These are phyloP conservation scores for Hyaloscypha variabilis DNA, from an alignment of 495 filamentous ascomycete genomes.

Conservation along the genomic window DNA sequence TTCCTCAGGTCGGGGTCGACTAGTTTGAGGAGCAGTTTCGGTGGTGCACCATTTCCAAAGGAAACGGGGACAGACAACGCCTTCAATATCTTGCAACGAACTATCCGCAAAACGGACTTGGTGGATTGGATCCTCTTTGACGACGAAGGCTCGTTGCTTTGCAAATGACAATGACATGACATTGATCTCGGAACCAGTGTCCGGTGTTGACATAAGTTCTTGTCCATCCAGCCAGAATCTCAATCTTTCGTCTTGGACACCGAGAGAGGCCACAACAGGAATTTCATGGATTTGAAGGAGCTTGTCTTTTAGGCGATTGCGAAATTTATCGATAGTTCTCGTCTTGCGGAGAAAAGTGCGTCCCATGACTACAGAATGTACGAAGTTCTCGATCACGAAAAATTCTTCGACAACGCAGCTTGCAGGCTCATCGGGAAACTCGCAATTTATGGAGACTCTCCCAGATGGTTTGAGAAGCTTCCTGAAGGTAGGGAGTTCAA, in stretches of 20 bases:
- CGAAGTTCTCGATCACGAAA: neutral
- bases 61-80: neutral
- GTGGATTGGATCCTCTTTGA: neutral
- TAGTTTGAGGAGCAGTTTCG: conserved; percentile 1
- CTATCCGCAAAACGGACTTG: neutral
- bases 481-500: too few relatives aligned
- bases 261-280: conserved; percentile 8
- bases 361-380: neutral
- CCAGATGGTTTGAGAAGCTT: too few relatives aligned
- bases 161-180: conserved; percentile 3
- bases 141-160: neutral
- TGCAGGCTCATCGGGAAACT: too few relatives aligned
- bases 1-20: too few relatives aligned
- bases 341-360: neutral
- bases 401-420: neutral
- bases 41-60: conserved; percentile 11
- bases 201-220: neutral
- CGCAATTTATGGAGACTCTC: too few relatives aligned
- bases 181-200: conserved; percentile 8
- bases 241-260: neutral
- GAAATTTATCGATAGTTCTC: neutral
- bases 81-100: neutral
- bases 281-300: neutral
- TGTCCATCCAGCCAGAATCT: conserved; percentile 1
- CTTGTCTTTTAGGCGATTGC: neutral